Evolutionary conservation across 2,329 filamentous ascomycete species (phyloP), one percentile per base, ranked within the genome.

Genomic region (Paecilomyces fulvus): DNA sequence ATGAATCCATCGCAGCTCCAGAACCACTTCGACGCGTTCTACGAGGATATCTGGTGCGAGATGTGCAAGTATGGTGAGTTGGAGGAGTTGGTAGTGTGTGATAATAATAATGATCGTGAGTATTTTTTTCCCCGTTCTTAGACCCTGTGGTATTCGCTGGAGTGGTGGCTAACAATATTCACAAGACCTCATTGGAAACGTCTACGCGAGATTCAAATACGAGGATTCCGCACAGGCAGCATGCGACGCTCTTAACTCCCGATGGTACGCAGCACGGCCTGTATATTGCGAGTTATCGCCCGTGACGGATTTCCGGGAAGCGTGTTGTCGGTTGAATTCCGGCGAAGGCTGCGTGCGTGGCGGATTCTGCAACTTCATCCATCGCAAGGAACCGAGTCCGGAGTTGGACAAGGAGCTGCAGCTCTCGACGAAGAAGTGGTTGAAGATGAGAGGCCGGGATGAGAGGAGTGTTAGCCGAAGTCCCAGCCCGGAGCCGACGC

Each of bases 21-120:
- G 77, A 96, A 96, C 79, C 94, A 99, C 83, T 99, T 99, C 73
- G 94, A 99, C 76, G 94, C 94, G 69, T 99, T 99, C 76, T 99
- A 99, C 81, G 94, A 99, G 79, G 94, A 99, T 74, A 91, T 99
- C 64, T 99, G 94, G 92, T 97, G 92, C 79, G 94, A 99, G 83
- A 90, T 99, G 80, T 97, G 94, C 87, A 91, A 95, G 77, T 99
- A 95, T 74, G 94, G 94, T 64, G 90, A 97, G 77, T 82, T 97
- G 33, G 94, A 99, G 77, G 94, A 99, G 78, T 84, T 99, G 11
- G 94, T 99, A 11, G 92, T 99, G 2, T 99, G 94, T 77, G 94
- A 99, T 79, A 99, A 99, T 76, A 97, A 97, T 77, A 99, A 99
- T 77, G 94, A 99, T 72, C 92, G 86, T 89, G 73, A 66, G 86